Evolutionary conservation across 495 filamentous ascomycete species (phyloP).

Genomic region (Penicillium coffeae): DNA sequence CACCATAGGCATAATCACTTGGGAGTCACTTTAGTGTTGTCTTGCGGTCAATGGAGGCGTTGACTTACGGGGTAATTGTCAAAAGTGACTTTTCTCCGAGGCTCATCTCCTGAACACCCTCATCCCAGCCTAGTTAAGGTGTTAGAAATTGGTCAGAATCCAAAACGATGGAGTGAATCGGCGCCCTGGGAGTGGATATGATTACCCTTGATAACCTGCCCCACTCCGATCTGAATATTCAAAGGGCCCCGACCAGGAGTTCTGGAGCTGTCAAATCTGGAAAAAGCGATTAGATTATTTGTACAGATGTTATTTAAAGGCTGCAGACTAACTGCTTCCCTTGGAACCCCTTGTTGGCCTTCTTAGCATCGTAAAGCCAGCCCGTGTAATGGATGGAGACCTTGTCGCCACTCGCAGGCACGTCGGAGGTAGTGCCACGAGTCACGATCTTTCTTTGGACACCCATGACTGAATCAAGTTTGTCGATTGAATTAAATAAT

Average conservation of each 20-base stretch:
- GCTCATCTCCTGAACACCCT: constrained; percentile 74
- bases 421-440: constrained; percentile 49
- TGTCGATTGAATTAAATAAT: background rate
- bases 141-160: background rate
- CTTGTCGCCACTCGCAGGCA: constrained; percentile 59
- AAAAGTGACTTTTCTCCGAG: constrained; percentile 78
- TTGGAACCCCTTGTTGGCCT: constrained; percentile 43
- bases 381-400: constrained; percentile 84
- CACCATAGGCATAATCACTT: constrained; percentile 79
- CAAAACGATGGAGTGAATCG: background rate
- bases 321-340: constrained; percentile 42
- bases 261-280: constrained; percentile 75
- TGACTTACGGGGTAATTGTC: constrained; percentile 67
- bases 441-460: constrained; percentile 45
- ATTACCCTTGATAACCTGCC: constrained; percentile 73
- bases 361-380: constrained; percentile 64
- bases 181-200: constrained; percentile 2
- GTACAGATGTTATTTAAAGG: background rate
- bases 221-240: constrained; percentile 64
- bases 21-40: background rate
- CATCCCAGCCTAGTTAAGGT: constrained; percentile 68
- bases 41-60: background rate
- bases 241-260: constrained; percentile 56
- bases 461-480: constrained; percentile 47
- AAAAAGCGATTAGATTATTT: background rate